phyloP scores from a whole-genome alignment of 2,329 filamentous ascomycete species.

The Trichophyton simii region DNA sequence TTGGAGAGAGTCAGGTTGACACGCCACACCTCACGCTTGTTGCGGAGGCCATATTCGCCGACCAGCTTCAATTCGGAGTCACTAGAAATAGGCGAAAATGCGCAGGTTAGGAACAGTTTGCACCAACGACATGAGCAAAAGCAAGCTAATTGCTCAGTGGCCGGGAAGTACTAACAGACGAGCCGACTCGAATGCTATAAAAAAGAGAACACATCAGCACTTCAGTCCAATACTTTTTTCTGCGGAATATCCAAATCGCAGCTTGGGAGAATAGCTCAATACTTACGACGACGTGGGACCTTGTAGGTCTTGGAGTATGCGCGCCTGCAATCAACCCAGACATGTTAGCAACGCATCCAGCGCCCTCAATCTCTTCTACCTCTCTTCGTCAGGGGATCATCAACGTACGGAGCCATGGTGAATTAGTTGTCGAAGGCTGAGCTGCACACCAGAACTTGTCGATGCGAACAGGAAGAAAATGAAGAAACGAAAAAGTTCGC shows the following conservation, averaged over 20 bases:
- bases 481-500: constrained; percentile 11
- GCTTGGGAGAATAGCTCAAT: background rate
- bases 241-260: constrained; percentile 1
- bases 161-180: constrained; percentile 91
- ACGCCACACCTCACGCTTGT: constrained; percentile 99
- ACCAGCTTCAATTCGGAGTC: constrained; percentile 99
- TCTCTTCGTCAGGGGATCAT: background rate
- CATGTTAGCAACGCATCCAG: constrained; percentile 17
- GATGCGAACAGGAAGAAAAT: constrained; percentile 18
- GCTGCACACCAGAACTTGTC: constrained; percentile 10
- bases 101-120: constrained; percentile 53
- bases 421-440: constrained; percentile 20
- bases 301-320: constrained; percentile 99
- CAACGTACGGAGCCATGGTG: constrained; percentile 35
- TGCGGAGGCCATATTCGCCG: constrained; percentile 98
- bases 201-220: constrained; percentile 27
- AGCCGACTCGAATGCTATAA: constrained; percentile 84
- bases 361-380: background rate
- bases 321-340: constrained; percentile 31
- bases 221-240: background rate
- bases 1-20: constrained; percentile 99
- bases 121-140: constrained; percentile 85
- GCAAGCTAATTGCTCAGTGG: constrained; percentile 98
- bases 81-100: constrained; percentile 44
- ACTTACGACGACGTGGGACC: constrained; percentile 76